Percentiles rank a stretch among this genome's conserved stretches.
Conservation (phyloP, 2,329 filamentous ascomycete species). For the Cadophora sp. region DNA sequence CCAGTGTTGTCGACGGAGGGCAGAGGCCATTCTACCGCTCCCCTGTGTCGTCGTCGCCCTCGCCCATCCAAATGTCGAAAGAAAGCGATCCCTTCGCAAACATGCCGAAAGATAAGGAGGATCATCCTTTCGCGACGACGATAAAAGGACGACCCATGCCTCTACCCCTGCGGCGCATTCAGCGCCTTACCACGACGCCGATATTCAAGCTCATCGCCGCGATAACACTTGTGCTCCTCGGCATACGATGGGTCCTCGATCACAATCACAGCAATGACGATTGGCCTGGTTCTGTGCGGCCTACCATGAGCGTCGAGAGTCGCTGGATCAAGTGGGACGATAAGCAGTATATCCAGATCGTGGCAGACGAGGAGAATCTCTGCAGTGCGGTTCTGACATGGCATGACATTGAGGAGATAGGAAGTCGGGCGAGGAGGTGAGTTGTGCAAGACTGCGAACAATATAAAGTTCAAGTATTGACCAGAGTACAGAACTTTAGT, state of each 20-base stretch:
- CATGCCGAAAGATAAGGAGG: slow-evolving; percentile 5
- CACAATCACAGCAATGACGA: slow-evolving; percentile 36
- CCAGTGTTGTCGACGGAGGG: slow-evolving; percentile 9
- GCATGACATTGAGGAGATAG: slow-evolving; percentile 40
- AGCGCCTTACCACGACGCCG: slow-evolving; percentile 29
- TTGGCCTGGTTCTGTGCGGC: slow-evolving; percentile 20
- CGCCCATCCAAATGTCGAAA: slow-evolving; percentile 14
- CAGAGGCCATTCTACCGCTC: background rate
- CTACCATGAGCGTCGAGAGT: slow-evolving; percentile 32
- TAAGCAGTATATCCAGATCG: slow-evolving; percentile 41
- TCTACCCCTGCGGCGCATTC: slow-evolving; percentile 33
- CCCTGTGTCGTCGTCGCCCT: background rate
- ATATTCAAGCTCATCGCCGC: slow-evolving; percentile 28
- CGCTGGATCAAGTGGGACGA: slow-evolving; percentile 37
- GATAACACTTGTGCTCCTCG: slow-evolving; percentile 30
- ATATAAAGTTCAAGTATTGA: background rate
- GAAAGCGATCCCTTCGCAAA: background rate
- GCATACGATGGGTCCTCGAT: slow-evolving; percentile 32
- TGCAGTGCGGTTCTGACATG: slow-evolving; percentile 42
- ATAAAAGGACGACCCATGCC: slow-evolving; percentile 19
- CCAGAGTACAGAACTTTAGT: slow-evolving; percentile 31
- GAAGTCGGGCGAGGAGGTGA: slow-evolving; percentile 38
- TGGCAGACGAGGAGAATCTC: slow-evolving; percentile 38
- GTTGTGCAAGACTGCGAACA: background rate
- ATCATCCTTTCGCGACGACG: slow-evolving; percentile 11